These are phyloP conservation scores for Talaromyces sp. DNA, from an alignment of 2,329 filamentous ascomycete genomes.

Conservation along the genomic window DNA sequence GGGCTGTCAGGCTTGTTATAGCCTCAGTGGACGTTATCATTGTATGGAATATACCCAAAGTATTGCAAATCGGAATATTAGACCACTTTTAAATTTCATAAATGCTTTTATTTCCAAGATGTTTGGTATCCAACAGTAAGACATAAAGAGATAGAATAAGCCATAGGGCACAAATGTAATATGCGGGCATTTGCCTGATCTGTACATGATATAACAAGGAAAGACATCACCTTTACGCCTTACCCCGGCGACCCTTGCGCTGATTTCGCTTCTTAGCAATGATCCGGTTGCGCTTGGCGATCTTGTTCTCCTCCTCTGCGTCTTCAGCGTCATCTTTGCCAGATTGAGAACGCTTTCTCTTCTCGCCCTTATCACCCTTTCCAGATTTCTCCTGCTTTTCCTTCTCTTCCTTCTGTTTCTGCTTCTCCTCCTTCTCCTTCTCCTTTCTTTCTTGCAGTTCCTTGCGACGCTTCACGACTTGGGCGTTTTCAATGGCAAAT, in stretches of 20 bases:
- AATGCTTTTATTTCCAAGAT: conserved; percentile 25
- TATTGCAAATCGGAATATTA: not conserved
- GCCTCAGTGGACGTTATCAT: not conserved
- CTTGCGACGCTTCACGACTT: conserved; percentile 79
- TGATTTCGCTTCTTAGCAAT: conserved; percentile 82
- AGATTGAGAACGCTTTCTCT: conserved; percentile 35
- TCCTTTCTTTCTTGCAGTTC: conserved; percentile 34
- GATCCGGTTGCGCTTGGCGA: conserved; percentile 71
- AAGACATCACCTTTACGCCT: conserved; percentile 21
- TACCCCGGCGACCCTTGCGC: conserved; percentile 63
- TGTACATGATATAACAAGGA: conserved; percentile 19
- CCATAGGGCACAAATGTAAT: not conserved
- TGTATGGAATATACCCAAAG: conserved; percentile 2
- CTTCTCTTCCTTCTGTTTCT: conserved; percentile 14
- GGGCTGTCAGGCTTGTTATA: not conserved
- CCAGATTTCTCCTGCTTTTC: conserved; percentile 36
- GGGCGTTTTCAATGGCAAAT: conserved; percentile 97
- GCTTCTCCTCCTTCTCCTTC: conserved; percentile 20
- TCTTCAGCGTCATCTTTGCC: conserved; percentile 39
- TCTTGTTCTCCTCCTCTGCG: conserved; percentile 54
- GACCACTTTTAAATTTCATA: not conserved
- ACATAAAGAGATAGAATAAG: not conserved
- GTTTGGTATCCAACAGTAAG: conserved; percentile 5
- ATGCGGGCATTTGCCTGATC: conserved; percentile 1
- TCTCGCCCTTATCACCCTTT: too few relatives aligned